Conservation (phyloP, 768 basidiomycete genomes). For the Xanthoconium purpureum region DNA sequence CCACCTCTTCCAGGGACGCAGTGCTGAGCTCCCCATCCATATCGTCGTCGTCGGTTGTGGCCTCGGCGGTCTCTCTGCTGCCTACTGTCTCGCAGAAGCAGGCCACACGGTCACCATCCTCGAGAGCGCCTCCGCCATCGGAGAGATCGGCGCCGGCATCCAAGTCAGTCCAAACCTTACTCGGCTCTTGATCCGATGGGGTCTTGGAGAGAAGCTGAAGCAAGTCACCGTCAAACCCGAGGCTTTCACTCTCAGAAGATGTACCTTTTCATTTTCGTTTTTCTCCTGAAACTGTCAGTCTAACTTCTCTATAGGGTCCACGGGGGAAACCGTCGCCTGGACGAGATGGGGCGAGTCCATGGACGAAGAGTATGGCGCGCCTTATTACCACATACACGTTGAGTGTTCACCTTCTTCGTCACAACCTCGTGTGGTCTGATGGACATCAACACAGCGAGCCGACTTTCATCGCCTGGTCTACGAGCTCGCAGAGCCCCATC, state of each 20-base stretch:
- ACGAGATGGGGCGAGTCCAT: slow-evolving; percentile 36
- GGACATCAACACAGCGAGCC: slow-evolving; percentile 33
- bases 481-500: slow-evolving; percentile 35
- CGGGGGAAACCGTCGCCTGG: slow-evolving; percentile 36
- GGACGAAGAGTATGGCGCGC: slow-evolving; percentile 33
- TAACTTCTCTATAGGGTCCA: slow-evolving; percentile 21
- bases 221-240: slow-evolving; percentile 38
- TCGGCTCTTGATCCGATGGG: slow-evolving; percentile 50
- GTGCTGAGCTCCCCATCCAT: slow-evolving; percentile 27
- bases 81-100: slow-evolving; percentile 42
- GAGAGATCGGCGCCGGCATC: slow-evolving; percentile 53
- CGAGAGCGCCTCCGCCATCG: slow-evolving; percentile 37
- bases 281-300: background rate
- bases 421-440: background rate
- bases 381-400: slow-evolving; percentile 36
- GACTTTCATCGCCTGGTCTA: slow-evolving; percentile 44
- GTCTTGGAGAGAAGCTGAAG: slow-evolving; percentile 41
- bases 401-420: background rate
- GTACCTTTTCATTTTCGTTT: slow-evolving; percentile 21
- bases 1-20: slow-evolving; percentile 22
- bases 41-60: slow-evolving; percentile 51
- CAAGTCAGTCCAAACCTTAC: slow-evolving; percentile 44
- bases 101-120: slow-evolving; percentile 50
- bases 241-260: slow-evolving; percentile 41
- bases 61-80: slow-evolving; percentile 47